Base-by-base conservation (phyloP, 345 rosid genomes). In the Gossypium arboreum region DNA sequence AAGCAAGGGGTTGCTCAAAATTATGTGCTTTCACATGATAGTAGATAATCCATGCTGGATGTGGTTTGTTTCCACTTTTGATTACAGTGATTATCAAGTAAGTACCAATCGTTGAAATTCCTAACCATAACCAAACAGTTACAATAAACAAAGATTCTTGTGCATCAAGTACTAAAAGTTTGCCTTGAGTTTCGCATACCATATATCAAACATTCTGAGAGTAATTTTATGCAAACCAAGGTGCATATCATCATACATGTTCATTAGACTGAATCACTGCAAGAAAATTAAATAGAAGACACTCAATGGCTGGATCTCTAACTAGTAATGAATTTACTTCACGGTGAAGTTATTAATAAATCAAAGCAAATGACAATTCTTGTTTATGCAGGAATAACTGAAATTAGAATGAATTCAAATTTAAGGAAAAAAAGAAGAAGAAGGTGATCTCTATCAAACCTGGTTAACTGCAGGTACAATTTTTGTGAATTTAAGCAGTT, bases 391-490 rank as follows among this genome's bases (percentile, higher is more conserved):
- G 62, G 41, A 77, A 72, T 67, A 25, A 29, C 41, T 20, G 10
- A 70, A 75, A 63, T 39, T 41, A 56, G n/a, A 48, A 52, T 7
- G n/a, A 59, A 65, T 18, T 18, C n/a, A 55, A 74, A 34, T 16
- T 57, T 7, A 22, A n/a, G 47, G 16, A 15, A 41, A 18, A 11
- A 34, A 34, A 54, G 50, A 56, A 72, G n/a, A 64, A 27, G 24
- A 64, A 27, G 29, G 25, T 7, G 24, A 29, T 55, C 34, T 34
- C 25, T 47, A 25, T 56, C 80, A 2, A 77, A 88, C 92, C 89
- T 88, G 92, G 80, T 84, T 86, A 71, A 88, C 92, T 0, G 92
- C 86, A 16, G 92, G 92, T 24, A 86, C 80, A 18, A 88, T 60
- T 78, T 84, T 86, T 12, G 92, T 84, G 73, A 88, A 84, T 78